These are phyloP conservation scores for Trichoderma sp. DNA, from an alignment of 2,329 filamentous ascomycete species.

Conservation along the genomic window DNA sequence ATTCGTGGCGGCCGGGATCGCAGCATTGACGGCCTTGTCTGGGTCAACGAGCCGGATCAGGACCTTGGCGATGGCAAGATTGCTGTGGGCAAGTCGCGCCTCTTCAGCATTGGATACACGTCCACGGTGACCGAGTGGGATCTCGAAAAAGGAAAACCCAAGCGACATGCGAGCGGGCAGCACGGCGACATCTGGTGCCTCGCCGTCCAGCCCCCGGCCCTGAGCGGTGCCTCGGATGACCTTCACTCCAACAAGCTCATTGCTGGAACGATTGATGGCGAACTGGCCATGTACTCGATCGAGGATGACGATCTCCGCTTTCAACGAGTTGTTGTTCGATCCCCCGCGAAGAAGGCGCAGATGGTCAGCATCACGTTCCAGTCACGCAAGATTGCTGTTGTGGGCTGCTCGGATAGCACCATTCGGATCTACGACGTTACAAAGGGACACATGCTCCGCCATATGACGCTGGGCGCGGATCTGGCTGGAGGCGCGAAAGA, in stretches of 20 bases:
- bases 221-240: slow-evolving; percentile 41
- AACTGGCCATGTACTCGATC: slow-evolving; percentile 83
- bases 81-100: slow-evolving; percentile 72
- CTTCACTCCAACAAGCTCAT: slow-evolving; percentile 66
- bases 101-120: slow-evolving; percentile 97
- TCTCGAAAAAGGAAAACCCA: slow-evolving; percentile 74
- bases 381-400: slow-evolving; percentile 77
- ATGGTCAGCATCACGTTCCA: slow-evolving; percentile 93
- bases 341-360: slow-evolving; percentile 80
- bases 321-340: slow-evolving; percentile 72
- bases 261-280: slow-evolving; percentile 87
- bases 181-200: slow-evolving; percentile 98
- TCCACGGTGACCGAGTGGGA: slow-evolving; percentile 95
- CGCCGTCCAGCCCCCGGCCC: slow-evolving; percentile 71
- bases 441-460: slow-evolving; percentile 74
- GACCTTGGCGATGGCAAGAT: slow-evolving; percentile 64
- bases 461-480: slow-evolving; percentile 84
- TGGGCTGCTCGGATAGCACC: slow-evolving; percentile 95
- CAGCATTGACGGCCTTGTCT: slow-evolving; percentile 87
- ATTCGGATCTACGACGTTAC: slow-evolving; percentile 88
- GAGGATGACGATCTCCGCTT: slow-evolving; percentile 83
- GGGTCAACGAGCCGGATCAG: slow-evolving; percentile 85
- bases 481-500: slow-evolving; percentile 77
- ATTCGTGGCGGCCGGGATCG: slow-evolving; percentile 82
- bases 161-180: slow-evolving; percentile 84